These are phyloP conservation scores for Nannochloris sp. DNA, from an alignment of 139 green algal species.

Conservation along the genomic window DNA sequence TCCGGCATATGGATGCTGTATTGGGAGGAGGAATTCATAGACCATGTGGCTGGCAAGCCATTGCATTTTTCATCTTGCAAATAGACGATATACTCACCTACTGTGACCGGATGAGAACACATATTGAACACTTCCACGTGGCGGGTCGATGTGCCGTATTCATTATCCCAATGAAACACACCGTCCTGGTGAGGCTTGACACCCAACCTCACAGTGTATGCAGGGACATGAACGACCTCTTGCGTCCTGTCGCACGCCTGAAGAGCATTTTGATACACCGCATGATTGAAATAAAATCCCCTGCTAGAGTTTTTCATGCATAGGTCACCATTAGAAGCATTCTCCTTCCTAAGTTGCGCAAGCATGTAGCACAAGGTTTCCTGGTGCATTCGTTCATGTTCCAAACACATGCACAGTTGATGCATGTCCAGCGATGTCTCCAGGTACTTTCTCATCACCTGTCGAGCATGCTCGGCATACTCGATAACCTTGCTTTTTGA, in stretches of 20 bases:
- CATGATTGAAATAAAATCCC: not conserved
- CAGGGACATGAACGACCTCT: not conserved
- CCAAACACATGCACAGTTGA: slow-evolving; percentile 22
- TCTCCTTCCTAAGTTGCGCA: slow-evolving; percentile 28
- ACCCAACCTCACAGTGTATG: slow-evolving; percentile 12
- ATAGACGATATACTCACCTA: slow-evolving; percentile 42
- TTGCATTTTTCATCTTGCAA: slow-evolving; percentile 1
- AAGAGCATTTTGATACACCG: not conserved
- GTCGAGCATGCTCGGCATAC: slow-evolving; percentile 18
- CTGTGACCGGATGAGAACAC: slow-evolving; percentile 28
- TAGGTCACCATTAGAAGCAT: not conserved
- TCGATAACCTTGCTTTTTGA: slow-evolving; percentile 8
- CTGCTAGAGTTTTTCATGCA: not conserved
- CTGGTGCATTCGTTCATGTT: slow-evolving; percentile 55
- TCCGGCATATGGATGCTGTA: slow-evolving; percentile 37
- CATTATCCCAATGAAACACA: slow-evolving; percentile 55
- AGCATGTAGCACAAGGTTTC: slow-evolving; percentile 60
- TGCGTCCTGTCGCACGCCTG: not conserved
- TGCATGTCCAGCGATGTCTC: slow-evolving; percentile 5
- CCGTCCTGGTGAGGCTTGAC: not conserved
- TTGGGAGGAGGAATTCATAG: not conserved
- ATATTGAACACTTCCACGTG: slow-evolving; percentile 19
- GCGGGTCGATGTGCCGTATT: slow-evolving; percentile 21
- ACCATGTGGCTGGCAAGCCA: slow-evolving; percentile 42
- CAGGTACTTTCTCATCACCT: slow-evolving; percentile 1